These are phyloP conservation scores for Atkinsonella hypoxylon DNA, from an alignment of 2,329 filamentous ascomycete species.

Conservation along the genomic window DNA sequence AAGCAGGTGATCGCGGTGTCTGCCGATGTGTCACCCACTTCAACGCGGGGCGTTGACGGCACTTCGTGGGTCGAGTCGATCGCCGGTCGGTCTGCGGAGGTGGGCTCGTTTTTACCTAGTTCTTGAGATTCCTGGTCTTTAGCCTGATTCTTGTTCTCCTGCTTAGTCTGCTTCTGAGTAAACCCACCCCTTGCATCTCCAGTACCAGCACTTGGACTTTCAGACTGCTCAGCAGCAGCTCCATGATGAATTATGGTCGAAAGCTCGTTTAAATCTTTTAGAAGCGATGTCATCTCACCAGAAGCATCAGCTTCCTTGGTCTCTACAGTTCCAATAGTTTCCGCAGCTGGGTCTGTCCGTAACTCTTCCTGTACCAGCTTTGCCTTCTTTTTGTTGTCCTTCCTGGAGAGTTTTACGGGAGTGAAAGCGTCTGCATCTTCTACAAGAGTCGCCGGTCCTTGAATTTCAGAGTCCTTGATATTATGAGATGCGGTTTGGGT, in stretches of 20 bases:
- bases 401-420: slow-evolving; percentile 20
- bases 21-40: not conserved
- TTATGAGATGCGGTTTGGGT: not conserved
- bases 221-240: not conserved
- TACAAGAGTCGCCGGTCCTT: not conserved
- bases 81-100: slow-evolving; percentile 5
- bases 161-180: slow-evolving; percentile 17
- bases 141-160: slow-evolving; percentile 23
- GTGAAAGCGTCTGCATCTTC: slow-evolving; percentile 6
- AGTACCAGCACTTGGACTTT: slow-evolving; percentile 14
- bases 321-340: not conserved
- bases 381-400: slow-evolving; percentile 24
- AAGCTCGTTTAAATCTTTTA: slow-evolving; percentile 8
- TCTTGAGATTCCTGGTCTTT: slow-evolving; percentile 19
- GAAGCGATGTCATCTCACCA: not conserved
- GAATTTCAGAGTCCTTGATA: not conserved
- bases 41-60: not conserved
- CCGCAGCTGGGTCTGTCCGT: slow-evolving; percentile 4
- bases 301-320: not conserved
- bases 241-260: slow-evolving; percentile 6
- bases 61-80: not conserved
- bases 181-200: slow-evolving; percentile 20
- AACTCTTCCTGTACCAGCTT: slow-evolving; percentile 12
- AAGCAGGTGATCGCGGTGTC: not conserved
- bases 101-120: slow-evolving; percentile 17